Percentiles rank a stretch among this genome's conserved stretches.
These are phyloP conservation scores for Coprinopsis sp. DNA, from an alignment of 768 basidiomycete species.

Conservation along the genomic window DNA sequence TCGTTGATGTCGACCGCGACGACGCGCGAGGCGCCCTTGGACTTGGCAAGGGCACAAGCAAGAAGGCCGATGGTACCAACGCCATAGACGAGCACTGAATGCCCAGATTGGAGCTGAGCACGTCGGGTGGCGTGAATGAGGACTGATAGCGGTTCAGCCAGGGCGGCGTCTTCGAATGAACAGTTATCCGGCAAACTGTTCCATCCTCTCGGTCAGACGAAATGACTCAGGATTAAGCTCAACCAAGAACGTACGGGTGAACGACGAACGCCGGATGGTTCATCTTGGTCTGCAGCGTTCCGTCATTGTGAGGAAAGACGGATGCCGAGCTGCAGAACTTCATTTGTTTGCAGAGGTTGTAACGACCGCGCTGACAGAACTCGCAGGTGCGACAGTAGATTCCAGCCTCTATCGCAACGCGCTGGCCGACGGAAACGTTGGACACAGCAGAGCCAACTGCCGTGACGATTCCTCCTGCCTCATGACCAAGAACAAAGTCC, in stretches of 20 bases:
- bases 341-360: slow-evolving; percentile 91
- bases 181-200: slow-evolving; percentile 73
- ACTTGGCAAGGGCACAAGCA: slow-evolving; percentile 74
- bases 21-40: slow-evolving; percentile 64
- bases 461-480: slow-evolving; percentile 83
- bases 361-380: slow-evolving; percentile 70
- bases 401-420: slow-evolving; percentile 92
- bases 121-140: slow-evolving; percentile 62
- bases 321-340: slow-evolving; percentile 88
- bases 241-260: slow-evolving; percentile 64
- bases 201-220: slow-evolving; percentile 6
- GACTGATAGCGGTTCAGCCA: slow-evolving; percentile 94
- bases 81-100: slow-evolving; percentile 83
- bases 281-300: slow-evolving; percentile 82
- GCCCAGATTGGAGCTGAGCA: slow-evolving; percentile 41
- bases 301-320: slow-evolving; percentile 89
- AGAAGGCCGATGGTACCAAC: slow-evolving; percentile 93
- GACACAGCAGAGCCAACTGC: slow-evolving; percentile 74
- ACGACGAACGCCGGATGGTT: slow-evolving; percentile 85
- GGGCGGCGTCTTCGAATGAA: slow-evolving; percentile 75
- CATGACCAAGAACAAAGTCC: slow-evolving; percentile 91
- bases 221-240: no score
- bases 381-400: slow-evolving; percentile 78
- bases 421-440: slow-evolving; percentile 66
- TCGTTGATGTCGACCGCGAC: slow-evolving; percentile 85